phyloP scores from a whole-genome alignment of 129 eudicot genomes.

The Tanacetum coccineum region DNA sequence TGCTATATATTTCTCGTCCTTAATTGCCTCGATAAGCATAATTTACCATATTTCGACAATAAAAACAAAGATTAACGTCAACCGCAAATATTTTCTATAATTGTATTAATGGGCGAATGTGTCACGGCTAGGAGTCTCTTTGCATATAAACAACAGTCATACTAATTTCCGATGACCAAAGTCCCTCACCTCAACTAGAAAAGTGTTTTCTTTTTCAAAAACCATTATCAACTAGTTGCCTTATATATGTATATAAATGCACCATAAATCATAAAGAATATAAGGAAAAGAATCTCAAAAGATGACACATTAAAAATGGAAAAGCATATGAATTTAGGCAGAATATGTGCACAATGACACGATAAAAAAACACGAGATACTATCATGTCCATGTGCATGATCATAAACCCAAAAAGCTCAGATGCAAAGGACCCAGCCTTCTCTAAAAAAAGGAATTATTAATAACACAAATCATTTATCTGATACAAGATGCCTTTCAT shows the following conservation, averaged over 20 bases:
- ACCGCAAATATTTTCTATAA: too few relatives aligned
- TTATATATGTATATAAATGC: too few relatives aligned
- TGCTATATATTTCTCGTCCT: too few relatives aligned
- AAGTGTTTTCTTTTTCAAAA: too few relatives aligned
- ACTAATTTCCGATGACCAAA: constrained; percentile 12
- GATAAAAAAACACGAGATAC: constrained; percentile 19
- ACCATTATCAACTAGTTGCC: too few relatives aligned
- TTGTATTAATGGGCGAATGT: background rate
- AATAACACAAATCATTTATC: too few relatives aligned
- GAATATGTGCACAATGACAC: constrained; percentile 32
- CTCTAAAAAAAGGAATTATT: constrained; percentile 26
- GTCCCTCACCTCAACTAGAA: too few relatives aligned
- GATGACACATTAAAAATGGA: constrained; percentile 17
- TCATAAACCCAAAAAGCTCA: constrained; percentile 26
- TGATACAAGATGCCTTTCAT: constrained; percentile 37
- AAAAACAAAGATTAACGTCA: too few relatives aligned
- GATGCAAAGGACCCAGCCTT: constrained; percentile 37
- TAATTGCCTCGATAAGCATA: too few relatives aligned
- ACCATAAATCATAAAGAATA: too few relatives aligned
- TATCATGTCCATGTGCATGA: constrained; percentile 18
- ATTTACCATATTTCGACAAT: too few relatives aligned
- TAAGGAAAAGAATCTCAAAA: constrained; percentile 24
- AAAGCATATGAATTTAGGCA: constrained; percentile 30
- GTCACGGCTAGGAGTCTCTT: background rate
- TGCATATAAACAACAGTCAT: background rate